Evolutionary conservation across 2,329 filamentous ascomycete genomes (phyloP), one percentile per base, ranked within the genome.

Genomic region (Cladophialophora carrionii): DNA sequence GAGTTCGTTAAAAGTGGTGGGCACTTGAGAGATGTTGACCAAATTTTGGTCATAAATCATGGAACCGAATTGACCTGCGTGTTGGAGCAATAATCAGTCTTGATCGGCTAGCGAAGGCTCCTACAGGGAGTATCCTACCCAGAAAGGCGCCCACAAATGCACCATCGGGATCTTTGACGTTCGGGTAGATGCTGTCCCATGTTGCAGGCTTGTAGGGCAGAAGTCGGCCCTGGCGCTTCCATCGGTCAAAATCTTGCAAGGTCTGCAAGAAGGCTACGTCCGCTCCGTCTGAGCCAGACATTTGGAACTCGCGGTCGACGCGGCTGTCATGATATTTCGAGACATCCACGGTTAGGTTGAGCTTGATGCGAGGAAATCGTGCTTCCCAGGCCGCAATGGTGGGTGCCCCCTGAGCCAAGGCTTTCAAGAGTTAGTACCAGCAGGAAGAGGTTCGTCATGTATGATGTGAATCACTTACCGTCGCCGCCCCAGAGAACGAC

Each of bases 281-380:
- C 22, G 81, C 76, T 9, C 75, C 76, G 12, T 80, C 74, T 5
- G 73, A 75, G 7, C 75, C 72, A n/a, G n/a, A n/a, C 0, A 70
- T 65, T 3, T 77, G 78, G 1, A 84, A 72, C 62, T 82, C 80
- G 43, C 78, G 72, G 67, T 86, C 82, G 6, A 85, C 68, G 7
- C 74, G 74, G 20, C 70, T 75, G 62, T 84, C 80, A 67, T 83
- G 83, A 67, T 85, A 86, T 69, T 85, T 86, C 64, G 83, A 84
- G 0, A 85, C 71, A 64, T 85, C 83, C 51, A 85, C 81, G 0
- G 83, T 85, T 41, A 84, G 57, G 68, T 85, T 84, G 17, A 85
- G 77, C 3, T 77, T 81, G 64, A 85, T 79, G 8, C 78, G 78
- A 0, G 83, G 83, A 68, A 84, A 85, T 0, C 75, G 74, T 22